Evolutionary conservation across 495 filamentous ascomycete genomes (phyloP), one percentile per base, ranked within the genome.

Genomic region (Choiromyces venosus): DNA sequence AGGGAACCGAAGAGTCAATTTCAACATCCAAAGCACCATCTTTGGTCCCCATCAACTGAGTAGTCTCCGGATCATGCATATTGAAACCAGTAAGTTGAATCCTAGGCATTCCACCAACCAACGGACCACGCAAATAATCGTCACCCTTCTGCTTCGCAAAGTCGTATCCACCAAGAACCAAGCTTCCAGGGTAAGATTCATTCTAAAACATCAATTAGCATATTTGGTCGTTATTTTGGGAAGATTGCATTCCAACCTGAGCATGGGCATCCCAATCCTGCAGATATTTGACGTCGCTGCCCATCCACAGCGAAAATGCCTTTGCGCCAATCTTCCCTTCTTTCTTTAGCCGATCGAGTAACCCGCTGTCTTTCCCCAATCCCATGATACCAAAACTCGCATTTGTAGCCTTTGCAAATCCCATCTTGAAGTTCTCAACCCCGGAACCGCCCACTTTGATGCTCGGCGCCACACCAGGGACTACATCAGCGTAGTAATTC

Each of bases 221-320:
- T 21, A 39, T 18, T 42, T 42, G 40, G 37, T 61, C 8, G 12
- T 29, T 35, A 6, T 21, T 37, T 61, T 2, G 39, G 2, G 10
- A 18, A 18, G 25, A 66, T 42, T 52, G 39, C 39, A 5, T 40
- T 65, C 56, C 12, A 72, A 72, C 73, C 66, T 65, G 71, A 12
- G 73, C 69, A 72, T 75, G 19, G 9, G 66, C 69, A 69, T 72
- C 73, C 66, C 66, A 72, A 56, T 72, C 29, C 38, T 72, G 70
- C 9, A 21, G 10, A 33, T 72, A 69, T 12, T 36, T 69, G 46
- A 72, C 73, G 72, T 72, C 66, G 18, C 70, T 75, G 52, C 73
- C 73, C 29, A 21, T 52, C 56, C 68, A 75, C 66, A 72, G 44
- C 18, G 73, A 75, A 72, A 75, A 75, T 10, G 73, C 73, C 38